Conservation (phyloP, 2,329 filamentous ascomycete genomes). For the Fusarium goolgardi region DNA sequence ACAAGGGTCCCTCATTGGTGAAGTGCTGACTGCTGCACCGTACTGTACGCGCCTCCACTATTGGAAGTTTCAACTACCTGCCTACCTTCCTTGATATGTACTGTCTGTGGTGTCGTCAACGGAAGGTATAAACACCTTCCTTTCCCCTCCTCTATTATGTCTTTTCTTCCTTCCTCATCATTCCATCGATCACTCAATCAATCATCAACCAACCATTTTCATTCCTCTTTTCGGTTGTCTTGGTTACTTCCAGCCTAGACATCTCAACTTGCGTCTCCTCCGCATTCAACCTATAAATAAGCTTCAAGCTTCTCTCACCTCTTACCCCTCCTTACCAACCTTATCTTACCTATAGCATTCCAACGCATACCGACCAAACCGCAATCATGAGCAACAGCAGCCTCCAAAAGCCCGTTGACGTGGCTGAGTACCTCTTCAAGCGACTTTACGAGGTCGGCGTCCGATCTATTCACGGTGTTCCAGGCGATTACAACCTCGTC, state of each 20-base stretch:
- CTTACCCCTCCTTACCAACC: conserved; percentile 16
- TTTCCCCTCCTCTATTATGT: conserved; percentile 32
- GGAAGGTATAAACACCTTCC: conserved; percentile 42
- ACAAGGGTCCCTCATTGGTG: conserved; percentile 13
- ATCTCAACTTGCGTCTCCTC: conserved; percentile 1
- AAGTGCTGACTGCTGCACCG: conserved; percentile 8
- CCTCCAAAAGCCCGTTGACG: conserved; percentile 65
- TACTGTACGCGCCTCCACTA: conserved; percentile 7
- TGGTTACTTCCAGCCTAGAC: conserved; percentile 34
- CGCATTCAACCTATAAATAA: conserved; percentile 21
- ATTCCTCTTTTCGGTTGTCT: conserved; percentile 39
- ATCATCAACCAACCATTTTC: conserved; percentile 29
- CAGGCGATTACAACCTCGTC: conserved; percentile 78
- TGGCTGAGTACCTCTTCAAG: conserved; percentile 75
- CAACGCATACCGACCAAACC: conserved; percentile 4
- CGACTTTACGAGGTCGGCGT: conserved; percentile 73
- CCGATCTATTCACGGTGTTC: conserved; percentile 74
- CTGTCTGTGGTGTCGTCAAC: conserved; percentile 22
- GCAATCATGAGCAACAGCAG: conserved; percentile 41
- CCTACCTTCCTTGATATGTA: conserved; percentile 6
- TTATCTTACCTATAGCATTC: conserved; percentile 5
- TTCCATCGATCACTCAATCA: conserved; percentile 34
- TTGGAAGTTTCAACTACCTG: conserved; percentile 3
- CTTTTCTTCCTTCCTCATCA: conserved; percentile 37
- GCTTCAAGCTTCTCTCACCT: conserved; percentile 16